A percentile compares a stretch with the other conserved stretches of the same genome.
These are phyloP conservation scores for Actinomucor elegans DNA, from an alignment of 371 early-diverging fungal genomes.

Conservation along the genomic window DNA sequence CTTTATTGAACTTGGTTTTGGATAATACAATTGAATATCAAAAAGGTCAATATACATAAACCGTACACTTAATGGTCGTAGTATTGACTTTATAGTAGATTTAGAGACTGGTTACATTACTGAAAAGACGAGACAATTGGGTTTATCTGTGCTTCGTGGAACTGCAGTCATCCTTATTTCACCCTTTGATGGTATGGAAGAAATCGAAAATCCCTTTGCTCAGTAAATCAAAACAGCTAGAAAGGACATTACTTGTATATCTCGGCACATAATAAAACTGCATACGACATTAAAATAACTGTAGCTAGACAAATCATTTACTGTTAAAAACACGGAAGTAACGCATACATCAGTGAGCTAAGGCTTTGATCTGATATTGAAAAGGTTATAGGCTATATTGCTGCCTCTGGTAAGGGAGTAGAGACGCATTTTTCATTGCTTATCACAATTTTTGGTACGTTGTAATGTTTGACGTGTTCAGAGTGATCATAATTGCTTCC, in stretches of 20 bases:
- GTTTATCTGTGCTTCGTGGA: slow-evolving; percentile 90
- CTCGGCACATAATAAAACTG: too few relatives aligned
- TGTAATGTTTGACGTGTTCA: neutral
- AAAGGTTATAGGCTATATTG: too few relatives aligned
- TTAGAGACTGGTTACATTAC: slow-evolving; percentile 1
- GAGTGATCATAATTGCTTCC: too few relatives aligned
- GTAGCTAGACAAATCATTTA: too few relatives aligned
- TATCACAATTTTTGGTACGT: slow-evolving; percentile 5
- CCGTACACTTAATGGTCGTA: too few relatives aligned
- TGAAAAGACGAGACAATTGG: slow-evolving; percentile 47
- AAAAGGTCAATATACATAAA: slow-evolving; percentile 52
- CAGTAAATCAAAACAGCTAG: slow-evolving; percentile 9
- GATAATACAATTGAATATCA: slow-evolving; percentile 87
- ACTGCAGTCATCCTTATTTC: slow-evolving; percentile 88
- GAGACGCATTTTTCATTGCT: neutral
- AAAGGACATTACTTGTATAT: too few relatives aligned
- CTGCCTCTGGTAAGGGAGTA: too few relatives aligned
- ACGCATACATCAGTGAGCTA: too few relatives aligned
- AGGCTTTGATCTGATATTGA: too few relatives aligned
- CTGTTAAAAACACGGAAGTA: too few relatives aligned
- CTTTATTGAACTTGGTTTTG: slow-evolving; percentile 89
- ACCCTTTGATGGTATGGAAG: slow-evolving; percentile 89
- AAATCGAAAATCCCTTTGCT: slow-evolving; percentile 89
- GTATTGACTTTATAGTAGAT: neutral
- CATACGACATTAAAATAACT: too few relatives aligned